A percentile compares a stretch with the other conserved stretches of the same genome.
Conservation (phyloP, 164 flowering plant species). For the Liquidambar formosana region DNA sequence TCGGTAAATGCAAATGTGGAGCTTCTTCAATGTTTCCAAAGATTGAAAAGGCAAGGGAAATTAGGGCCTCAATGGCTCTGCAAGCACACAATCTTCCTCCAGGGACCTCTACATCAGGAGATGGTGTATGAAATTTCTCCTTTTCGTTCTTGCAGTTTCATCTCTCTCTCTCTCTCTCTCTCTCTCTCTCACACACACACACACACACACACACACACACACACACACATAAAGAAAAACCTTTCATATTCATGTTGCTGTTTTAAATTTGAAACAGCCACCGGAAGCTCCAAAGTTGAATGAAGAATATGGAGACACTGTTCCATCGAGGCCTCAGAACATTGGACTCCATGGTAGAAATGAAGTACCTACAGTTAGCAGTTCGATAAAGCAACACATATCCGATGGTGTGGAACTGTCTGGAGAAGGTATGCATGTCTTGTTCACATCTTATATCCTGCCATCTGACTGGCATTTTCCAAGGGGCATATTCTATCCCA, state of each 20-base stretch:
- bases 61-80: constrained; percentile 62
- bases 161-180: background rate
- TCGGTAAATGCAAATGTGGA: constrained; percentile 84
- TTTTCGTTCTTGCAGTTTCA: background rate
- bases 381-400: constrained; percentile 24
- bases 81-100: constrained; percentile 50
- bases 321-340: constrained; percentile 67
- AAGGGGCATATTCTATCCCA: background rate
- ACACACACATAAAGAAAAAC: background rate
- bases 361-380: constrained; percentile 23
- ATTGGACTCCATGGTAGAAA: constrained; percentile 25
- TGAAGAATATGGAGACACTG: constrained; percentile 80
- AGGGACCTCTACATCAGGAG: constrained; percentile 35
- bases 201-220: background rate
- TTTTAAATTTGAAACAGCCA: constrained; percentile 34
- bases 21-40: constrained; percentile 79
- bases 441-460: background rate
- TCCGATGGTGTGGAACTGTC: constrained; percentile 25
- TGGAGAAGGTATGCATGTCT: constrained; percentile 46
- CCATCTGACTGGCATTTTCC: background rate
- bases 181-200: background rate
- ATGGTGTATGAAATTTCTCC: constrained; percentile 38
- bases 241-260: background rate
- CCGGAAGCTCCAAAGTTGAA: constrained; percentile 44
- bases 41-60: constrained; percentile 82